A percentile compares a stretch with the other conserved stretches of the same genome.
Conservation (phyloP, 140 eudicot species). For the Eryngium alpinum region DNA sequence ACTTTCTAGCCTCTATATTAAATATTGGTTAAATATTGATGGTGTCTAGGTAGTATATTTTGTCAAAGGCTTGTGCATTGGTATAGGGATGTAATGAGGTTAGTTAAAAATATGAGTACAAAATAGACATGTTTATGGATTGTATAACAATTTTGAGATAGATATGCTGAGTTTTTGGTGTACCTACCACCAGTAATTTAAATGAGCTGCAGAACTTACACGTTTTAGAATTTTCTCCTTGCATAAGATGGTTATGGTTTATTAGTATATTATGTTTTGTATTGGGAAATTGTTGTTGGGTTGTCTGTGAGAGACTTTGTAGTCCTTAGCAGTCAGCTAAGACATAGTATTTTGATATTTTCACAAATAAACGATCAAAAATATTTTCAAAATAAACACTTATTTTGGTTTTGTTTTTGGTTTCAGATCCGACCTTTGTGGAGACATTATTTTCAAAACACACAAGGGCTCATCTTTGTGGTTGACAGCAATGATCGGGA, state of each 20-base stretch:
- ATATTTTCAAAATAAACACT: not conserved
- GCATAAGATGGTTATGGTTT: not conserved
- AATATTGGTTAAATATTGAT: not conserved
- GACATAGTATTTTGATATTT: not conserved
- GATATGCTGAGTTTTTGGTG: not conserved
- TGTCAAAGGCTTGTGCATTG: not conserved
- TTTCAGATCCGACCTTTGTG: slow-evolving; percentile 39
- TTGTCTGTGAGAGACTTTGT: not conserved
- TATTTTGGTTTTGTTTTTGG: not conserved
- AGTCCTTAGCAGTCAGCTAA: not conserved
- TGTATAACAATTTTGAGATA: not conserved
- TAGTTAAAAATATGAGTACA: not conserved
- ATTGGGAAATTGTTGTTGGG: not conserved
- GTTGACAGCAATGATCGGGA: slow-evolving; percentile 46
- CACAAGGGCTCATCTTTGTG: slow-evolving; percentile 41
- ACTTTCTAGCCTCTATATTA: not conserved
- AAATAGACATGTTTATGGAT: not conserved
- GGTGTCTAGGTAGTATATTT: not conserved
- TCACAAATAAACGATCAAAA: not conserved
- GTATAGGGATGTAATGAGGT: not conserved
- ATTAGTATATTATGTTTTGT: not conserved
- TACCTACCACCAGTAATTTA: not conserved
- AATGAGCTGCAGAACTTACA: not conserved
- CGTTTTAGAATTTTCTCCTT: not conserved
- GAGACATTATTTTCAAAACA: slow-evolving; percentile 44